These are phyloP conservation scores for Candida sojae DNA, from an alignment of 1,139 yeast species.

Conservation along the genomic window DNA sequence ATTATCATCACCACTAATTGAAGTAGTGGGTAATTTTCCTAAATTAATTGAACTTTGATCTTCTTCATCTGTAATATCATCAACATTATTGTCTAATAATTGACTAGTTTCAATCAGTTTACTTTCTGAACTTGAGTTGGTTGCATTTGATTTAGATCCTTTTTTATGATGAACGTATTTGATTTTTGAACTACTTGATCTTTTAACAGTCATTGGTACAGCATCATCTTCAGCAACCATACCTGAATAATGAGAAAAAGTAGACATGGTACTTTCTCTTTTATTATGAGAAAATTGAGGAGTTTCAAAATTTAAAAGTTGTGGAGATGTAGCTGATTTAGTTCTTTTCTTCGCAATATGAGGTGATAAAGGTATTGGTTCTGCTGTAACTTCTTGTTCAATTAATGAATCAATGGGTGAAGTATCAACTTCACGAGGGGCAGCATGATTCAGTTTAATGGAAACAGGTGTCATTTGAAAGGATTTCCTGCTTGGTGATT, in stretches of 20 bases:
- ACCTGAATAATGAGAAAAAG: conserved; percentile 33
- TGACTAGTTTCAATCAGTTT: conserved; percentile 2
- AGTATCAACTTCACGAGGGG: neutral
- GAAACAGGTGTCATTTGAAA: neutral
- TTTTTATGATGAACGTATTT: conserved; percentile 6
- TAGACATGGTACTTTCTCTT: conserved; percentile 29
- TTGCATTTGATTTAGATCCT: neutral
- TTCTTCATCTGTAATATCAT: conserved; percentile 8
- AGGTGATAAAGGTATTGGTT: neutral
- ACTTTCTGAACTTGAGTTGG: neutral
- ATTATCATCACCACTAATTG: conserved; percentile 1
- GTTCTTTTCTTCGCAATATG: neutral
- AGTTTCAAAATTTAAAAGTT: neutral
- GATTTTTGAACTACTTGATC: conserved; percentile 13
- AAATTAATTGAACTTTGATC: conserved; percentile 15
- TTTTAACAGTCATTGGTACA: conserved; percentile 22
- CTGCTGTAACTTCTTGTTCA: neutral
- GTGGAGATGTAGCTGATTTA: neutral
- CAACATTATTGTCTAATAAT: neutral
- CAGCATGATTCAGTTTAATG: neutral
- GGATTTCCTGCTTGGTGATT: neutral
- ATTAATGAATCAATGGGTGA: no score
- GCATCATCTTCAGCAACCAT: conserved; percentile 22
- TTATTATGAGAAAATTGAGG: conserved; percentile 4
- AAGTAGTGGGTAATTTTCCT: conserved; percentile 19